Evolutionary conservation across 208 protist genomes (phyloP), one percentile per base, ranked within the genome.

Genomic region (Crithidia fasciculata): DNA sequence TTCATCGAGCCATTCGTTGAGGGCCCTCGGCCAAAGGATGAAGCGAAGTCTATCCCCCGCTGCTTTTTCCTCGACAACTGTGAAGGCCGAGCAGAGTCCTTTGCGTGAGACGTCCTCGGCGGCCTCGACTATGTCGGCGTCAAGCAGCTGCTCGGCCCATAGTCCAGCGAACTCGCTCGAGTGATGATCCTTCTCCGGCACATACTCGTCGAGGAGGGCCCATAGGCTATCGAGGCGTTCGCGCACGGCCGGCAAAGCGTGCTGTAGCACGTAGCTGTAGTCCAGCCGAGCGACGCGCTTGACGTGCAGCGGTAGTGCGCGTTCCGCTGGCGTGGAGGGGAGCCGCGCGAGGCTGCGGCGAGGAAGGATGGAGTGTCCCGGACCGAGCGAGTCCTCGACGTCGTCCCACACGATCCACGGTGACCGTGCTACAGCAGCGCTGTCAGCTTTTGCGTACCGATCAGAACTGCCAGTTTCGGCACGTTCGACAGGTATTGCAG

Each of bases 11-110:
- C 58, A 74, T 15, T 74, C 69, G 40, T 62, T 74, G 18, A 74
- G 37, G 8, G 39, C 58, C 13, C 43, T 47, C 15, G 69, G 59
- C 69, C 69, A 74, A 7, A 60, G 28, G 41, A 74, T 57, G 50
- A 74, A 74, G n/a, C 59, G 59, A n/a, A 74, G 50, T 3, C 59
- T 43, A 43, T 74, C 39, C 2, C 69, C 59, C 15, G 67, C 13
- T 3, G 56, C 5, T 28, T 72, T 72, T 56, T 62, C 55, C 40
- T 71, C 66, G 40, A 61, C 43, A 10, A 69, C 61, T 19, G 45
- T 36, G 52, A 62, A 58, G 45, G 45, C 45, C 45, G 45, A 49
- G 12, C 45, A 49, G 45, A 15, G 45, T 49, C 45, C 12, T 2
- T 8, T 49, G 45, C 7, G 45, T 8, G 45, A 49, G 12, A 49